Conservation (phyloP, 139 green algal genomes). For the Coelastrella sp. region DNA sequence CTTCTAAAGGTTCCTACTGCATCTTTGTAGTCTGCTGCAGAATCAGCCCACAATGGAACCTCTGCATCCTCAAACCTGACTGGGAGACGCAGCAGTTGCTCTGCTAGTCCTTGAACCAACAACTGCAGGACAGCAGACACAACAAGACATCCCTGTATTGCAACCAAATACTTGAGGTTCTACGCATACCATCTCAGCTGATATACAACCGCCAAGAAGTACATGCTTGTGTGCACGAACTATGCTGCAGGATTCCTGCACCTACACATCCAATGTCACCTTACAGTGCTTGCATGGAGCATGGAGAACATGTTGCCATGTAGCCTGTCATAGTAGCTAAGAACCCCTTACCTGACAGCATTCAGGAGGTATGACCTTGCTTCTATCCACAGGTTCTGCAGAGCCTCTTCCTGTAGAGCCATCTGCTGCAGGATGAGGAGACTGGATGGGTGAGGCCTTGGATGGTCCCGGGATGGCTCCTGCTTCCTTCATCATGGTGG, state of each 20-base stretch:
- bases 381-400: slow-evolving; percentile 3
- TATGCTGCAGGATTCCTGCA: no score
- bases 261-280: no score
- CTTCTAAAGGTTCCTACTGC: slow-evolving; percentile 40
- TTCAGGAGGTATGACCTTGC: slow-evolving; percentile 40
- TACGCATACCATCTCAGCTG: no score
- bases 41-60: slow-evolving; percentile 34
- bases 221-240: no score
- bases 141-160: not conserved
- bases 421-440: slow-evolving; percentile 27
- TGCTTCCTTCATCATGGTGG: slow-evolving; percentile 56
- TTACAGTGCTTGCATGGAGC: no score
- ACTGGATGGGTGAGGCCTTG: slow-evolving; percentile 16
- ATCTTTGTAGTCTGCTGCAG: slow-evolving; percentile 54
- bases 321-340: no score
- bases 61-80: slow-evolving; percentile 37
- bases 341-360: slow-evolving; percentile 50
- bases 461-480: slow-evolving; percentile 2
- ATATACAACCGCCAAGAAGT: no score
- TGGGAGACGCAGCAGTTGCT: slow-evolving; percentile 40
- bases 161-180: not conserved
- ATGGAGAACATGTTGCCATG: no score
- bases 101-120: slow-evolving; percentile 38
- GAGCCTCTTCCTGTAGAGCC: not conserved
- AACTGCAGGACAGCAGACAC: slow-evolving; percentile 21